Evolutionary conservation across 352 stramenopile species (phyloP).

Genomic region (Globisporangium barbulae): DNA sequence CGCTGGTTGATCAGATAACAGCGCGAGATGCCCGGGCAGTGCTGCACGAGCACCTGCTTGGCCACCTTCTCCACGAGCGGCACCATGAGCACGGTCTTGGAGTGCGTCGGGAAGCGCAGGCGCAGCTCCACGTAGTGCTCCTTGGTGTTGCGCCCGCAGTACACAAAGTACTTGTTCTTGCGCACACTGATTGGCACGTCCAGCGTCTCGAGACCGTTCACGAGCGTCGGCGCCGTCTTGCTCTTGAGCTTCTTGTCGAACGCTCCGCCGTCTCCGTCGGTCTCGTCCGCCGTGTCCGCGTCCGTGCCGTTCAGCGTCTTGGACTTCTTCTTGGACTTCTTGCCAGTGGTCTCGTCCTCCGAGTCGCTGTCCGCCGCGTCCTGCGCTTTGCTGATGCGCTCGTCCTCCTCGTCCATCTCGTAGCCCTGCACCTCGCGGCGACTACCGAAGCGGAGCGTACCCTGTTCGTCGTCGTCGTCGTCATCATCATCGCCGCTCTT

Average conservation of each 20-base stretch:
- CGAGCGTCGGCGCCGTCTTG: slow-evolving; percentile 37
- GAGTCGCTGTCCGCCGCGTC: slow-evolving; percentile 62
- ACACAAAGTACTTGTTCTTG: slow-evolving; percentile 89
- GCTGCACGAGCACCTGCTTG: slow-evolving; percentile 82
- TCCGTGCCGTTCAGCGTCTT: slow-evolving; percentile 17
- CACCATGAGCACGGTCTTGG: slow-evolving; percentile 88
- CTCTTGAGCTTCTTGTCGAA: slow-evolving; percentile 23
- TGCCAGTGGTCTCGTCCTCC: slow-evolving; percentile 16
- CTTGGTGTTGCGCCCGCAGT: slow-evolving; percentile 73
- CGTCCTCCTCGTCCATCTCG: slow-evolving; percentile 94
- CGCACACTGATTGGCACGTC: slow-evolving; percentile 68
- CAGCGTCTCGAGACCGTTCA: slow-evolving; percentile 66
- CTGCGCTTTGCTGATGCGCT: slow-evolving; percentile 68
- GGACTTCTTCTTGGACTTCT: slow-evolving; percentile 32
- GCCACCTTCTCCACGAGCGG: slow-evolving; percentile 86
- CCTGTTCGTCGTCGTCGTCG: slow-evolving; percentile 85
- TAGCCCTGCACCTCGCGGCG: slow-evolving; percentile 83
- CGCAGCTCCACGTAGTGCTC: slow-evolving; percentile 83
- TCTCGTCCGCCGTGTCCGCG: slow-evolving; percentile 40
- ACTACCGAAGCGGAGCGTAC: slow-evolving; percentile 79
- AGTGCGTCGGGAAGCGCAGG: slow-evolving; percentile 86
- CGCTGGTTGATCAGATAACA: slow-evolving; percentile 90
- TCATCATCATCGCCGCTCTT: slow-evolving; percentile 77
- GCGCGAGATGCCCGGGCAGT: slow-evolving; percentile 84
- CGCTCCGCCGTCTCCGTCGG: background rate